Evolutionary conservation across 202 grass and related monocot genomes (phyloP).

Genomic region (Cymbopogon flexuosus): DNA sequence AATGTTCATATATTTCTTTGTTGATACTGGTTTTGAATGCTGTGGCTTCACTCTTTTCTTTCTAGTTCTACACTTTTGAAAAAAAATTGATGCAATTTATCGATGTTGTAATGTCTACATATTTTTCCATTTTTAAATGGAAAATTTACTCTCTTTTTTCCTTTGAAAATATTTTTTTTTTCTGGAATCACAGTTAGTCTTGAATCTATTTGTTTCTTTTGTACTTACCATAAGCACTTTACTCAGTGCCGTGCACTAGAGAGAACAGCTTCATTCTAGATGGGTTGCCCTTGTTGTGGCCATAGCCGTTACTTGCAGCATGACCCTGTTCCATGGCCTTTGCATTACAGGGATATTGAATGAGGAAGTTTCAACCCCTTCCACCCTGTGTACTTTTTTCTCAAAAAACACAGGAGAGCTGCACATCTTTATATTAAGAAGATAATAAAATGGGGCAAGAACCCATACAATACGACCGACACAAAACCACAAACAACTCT

Average conservation of each 20-base stretch:
- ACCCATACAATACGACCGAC: no score
- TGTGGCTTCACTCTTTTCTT: neutral
- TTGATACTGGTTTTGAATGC: slow-evolving; percentile 1
- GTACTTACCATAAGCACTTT: neutral
- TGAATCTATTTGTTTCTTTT: neutral
- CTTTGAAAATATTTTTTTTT: neutral
- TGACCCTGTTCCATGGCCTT: neutral
- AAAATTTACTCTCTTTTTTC: neutral
- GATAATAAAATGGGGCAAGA: no score
- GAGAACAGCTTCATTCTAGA: neutral
- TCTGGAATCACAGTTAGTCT: neutral
- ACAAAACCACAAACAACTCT: no score
- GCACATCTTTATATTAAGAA: no score
- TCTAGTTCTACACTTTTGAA: neutral
- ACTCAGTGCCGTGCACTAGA: neutral
- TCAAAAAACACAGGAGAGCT: no score
- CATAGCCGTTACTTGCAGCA: neutral
- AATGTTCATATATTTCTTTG: neutral
- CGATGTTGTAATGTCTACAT: neutral
- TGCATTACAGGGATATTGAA: neutral
- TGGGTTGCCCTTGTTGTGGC: neutral
- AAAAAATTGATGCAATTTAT: neutral
- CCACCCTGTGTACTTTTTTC: neutral
- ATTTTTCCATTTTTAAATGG: neutral
- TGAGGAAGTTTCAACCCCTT: no score